Conservation (phyloP, 371 early-diverging fungal species). For the Capillidium heterosporum region DNA sequence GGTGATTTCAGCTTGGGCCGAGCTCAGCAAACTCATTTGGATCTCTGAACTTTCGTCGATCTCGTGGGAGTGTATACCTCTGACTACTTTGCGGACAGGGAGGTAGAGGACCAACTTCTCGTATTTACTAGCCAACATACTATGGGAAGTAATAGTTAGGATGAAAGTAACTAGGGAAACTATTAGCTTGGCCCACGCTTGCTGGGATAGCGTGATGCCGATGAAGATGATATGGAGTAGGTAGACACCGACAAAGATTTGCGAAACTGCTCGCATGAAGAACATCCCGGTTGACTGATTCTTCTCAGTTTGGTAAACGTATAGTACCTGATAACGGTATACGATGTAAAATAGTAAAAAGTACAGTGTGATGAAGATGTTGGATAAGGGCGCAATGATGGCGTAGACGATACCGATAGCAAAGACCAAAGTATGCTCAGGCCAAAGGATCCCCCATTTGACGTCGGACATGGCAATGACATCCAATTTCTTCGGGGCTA, state of each 20-base stretch:
- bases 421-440: background rate
- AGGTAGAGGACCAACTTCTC: background rate
- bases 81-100: background rate
- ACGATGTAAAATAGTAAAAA: constrained; percentile 29
- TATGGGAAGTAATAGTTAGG: background rate
- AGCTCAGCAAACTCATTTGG: background rate
- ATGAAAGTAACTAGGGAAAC: background rate
- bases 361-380: constrained; percentile 27
- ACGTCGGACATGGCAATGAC: background rate
- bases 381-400: constrained; percentile 31
- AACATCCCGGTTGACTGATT: background rate
- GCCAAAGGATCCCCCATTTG: background rate
- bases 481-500: background rate
- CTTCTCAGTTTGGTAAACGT: constrained; percentile 20
- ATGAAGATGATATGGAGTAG: background rate
- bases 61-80: no score
- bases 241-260: background rate
- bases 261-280: background rate
- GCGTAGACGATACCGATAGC: constrained; percentile 16
- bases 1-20: background rate
- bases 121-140: background rate
- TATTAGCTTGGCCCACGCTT: background rate
- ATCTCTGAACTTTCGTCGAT: no score
- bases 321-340: constrained; percentile 28
- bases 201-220: background rate